phyloP scores from a whole-genome alignment of 1,284 basidiomycete genomes.

The Ganoderma boninense region DNA sequence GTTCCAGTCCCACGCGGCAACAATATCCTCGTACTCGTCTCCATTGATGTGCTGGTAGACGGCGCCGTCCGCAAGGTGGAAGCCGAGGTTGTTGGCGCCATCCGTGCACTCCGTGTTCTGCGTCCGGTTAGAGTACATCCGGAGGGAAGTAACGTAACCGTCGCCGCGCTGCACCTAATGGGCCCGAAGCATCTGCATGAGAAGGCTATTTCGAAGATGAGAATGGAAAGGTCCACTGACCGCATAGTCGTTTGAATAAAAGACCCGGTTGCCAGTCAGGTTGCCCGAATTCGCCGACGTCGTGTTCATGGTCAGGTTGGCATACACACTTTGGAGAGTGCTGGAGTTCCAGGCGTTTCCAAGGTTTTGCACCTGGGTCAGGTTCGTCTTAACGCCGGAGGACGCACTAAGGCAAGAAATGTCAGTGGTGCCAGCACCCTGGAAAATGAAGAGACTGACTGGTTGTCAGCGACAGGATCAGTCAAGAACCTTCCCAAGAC shows the following conservation, averaged over 20 bases:
- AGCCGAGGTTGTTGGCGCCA: conserved; percentile 70
- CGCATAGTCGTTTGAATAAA: conserved; percentile 76
- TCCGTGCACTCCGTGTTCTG: conserved; percentile 73
- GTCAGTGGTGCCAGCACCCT: not conserved
- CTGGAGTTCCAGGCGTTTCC: conserved; percentile 60
- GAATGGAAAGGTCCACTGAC: conserved; percentile 41
- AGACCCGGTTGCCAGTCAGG: conserved; percentile 70
- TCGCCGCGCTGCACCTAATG: conserved; percentile 65
- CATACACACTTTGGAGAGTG: conserved; percentile 52
- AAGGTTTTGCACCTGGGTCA: conserved; percentile 59
- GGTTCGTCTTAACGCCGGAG: conserved; percentile 63
- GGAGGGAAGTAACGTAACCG: conserved; percentile 68
- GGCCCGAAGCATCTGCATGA: not conserved
- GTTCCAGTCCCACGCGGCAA: conserved; percentile 78
- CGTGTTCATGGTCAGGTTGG: conserved; percentile 48
- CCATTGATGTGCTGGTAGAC: conserved; percentile 70
- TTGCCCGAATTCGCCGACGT: conserved; percentile 63
- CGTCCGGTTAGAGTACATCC: conserved; percentile 71
- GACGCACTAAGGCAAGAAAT: conserved; percentile 51
- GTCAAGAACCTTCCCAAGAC: conserved; percentile 68
- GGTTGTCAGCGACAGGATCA: conserved; percentile 65
- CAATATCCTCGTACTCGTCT: conserved; percentile 74
- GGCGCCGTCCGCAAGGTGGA: conserved; percentile 72
- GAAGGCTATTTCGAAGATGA: not conserved
- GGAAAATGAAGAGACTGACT: conserved; percentile 48